Base-by-base conservation (phyloP, 1,284 basidiomycete species). In the Ganoderma lucidum region DNA sequence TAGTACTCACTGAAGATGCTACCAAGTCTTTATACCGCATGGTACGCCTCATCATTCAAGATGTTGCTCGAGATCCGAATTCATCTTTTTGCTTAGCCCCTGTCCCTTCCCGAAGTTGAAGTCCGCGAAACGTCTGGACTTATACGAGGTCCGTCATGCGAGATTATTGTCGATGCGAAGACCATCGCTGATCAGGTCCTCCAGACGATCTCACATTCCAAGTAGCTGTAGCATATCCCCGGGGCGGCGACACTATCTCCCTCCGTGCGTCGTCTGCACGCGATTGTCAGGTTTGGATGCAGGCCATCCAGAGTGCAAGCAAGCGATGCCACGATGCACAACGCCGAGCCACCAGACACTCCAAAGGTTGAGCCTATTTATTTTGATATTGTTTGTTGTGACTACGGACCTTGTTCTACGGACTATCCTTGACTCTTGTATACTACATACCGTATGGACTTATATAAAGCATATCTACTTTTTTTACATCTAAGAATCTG, bases 21-120 rank as follows among this genome's bases (percentile, higher is more conserved):
- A 87, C 86, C 32, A 88, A 87, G 71, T 88, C 88, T 12, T 78
- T 96, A 15, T 96, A 96, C 79, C 88, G 93, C 53, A 93, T 95
- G 89, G 95, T 95, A 69, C 75, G 90, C 83, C 44, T n/a, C 19
- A 44, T n/a, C 17, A 32, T 1, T 39, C n/a, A 3, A 23, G 17
- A 28, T 2, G 3, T 28, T 8, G 23, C 39, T 17, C 51, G 1
- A 9, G n/a, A 19, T 10, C 28, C 56, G 35, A 63, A 30, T 28
- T 14, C 17, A 32, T n/a, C 37, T 63, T 42, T 62, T 3, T 66
- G 23, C 32, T 14, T 74, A 90, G 90, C 91, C 88, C n/a, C 90
- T 93, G 63, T 88, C 88, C 17, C 82, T 93, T n/a, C 82, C 86
- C n/a, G 89, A 91, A 75, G 85, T 91, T 23, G 83, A 85, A 72